Conservation (phyloP, 257 asterid species). For the Leonotis leonurus region DNA sequence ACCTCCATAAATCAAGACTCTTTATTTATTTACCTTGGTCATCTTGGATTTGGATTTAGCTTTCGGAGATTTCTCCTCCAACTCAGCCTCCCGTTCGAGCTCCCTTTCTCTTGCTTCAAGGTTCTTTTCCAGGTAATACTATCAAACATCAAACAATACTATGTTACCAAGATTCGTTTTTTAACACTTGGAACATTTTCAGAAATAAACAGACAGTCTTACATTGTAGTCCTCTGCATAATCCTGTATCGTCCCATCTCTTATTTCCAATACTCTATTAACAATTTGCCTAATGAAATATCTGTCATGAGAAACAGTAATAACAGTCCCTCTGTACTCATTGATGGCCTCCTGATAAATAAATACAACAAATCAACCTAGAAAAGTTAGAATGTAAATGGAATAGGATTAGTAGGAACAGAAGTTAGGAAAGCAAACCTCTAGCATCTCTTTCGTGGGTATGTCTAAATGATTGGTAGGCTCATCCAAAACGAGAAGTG, state of each 20-base stretch:
- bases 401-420: not conserved
- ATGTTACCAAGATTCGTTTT: not conserved
- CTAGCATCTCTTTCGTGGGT: conserved; percentile 97
- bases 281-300: conserved; percentile 94
- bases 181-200: too few relatives aligned
- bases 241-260: conserved; percentile 72
- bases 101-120: conserved; percentile 85
- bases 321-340: conserved; percentile 88
- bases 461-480: conserved; percentile 96
- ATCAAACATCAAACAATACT: not conserved
- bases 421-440: conserved; percentile 38
- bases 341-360: conserved; percentile 71
- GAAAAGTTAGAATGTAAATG: not conserved
- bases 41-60: conserved; percentile 93
- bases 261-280: conserved; percentile 88
- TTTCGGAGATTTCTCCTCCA: conserved; percentile 84
- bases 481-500: conserved; percentile 85
- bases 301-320: conserved; percentile 96
- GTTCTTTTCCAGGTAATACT: conserved; percentile 96
- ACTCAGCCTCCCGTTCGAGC: conserved; percentile 92
- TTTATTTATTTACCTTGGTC: conserved; percentile 63
- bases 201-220: conserved; percentile 16
- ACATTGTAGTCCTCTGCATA: conserved; percentile 92
- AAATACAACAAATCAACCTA: not conserved
- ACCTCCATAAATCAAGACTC: not conserved